Percentiles rank a stretch among this genome's conserved stretches.
phyloP scores from a whole-genome alignment of 257 asterid genomes.

The Przewalskia tangutica region DNA sequence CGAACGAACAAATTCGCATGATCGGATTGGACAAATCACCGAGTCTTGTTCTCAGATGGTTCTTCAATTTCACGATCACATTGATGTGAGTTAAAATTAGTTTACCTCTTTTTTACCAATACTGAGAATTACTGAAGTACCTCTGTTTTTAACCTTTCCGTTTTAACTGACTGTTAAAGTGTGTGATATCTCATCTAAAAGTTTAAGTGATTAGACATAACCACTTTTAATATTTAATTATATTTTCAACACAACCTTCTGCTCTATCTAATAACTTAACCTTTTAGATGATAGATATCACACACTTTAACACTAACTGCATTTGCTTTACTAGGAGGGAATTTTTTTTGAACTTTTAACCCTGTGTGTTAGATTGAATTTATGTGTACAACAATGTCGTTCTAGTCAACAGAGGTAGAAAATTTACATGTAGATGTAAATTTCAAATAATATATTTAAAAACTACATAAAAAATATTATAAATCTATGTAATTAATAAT shows the following conservation, averaged over 20 bases:
- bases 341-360: background rate
- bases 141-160: background rate
- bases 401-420: background rate
- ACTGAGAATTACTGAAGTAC: background rate
- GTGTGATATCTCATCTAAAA: too few relatives aligned
- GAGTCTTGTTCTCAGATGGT: constrained; percentile 84
- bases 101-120: background rate
- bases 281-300: too few relatives aligned
- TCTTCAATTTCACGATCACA: constrained; percentile 54
- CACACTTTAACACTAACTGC: too few relatives aligned
- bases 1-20: constrained; percentile 28
- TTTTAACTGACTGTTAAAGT: background rate
- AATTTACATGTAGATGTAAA: background rate
- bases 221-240: too few relatives aligned
- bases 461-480: too few relatives aligned
- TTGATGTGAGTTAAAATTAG: constrained; percentile 30
- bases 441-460: too few relatives aligned
- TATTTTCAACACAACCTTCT: too few relatives aligned
- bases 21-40: constrained; percentile 56
- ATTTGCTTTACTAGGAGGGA: background rate
- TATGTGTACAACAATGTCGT: background rate
- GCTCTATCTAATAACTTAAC: too few relatives aligned
- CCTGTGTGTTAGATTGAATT: background rate
- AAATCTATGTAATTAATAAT: too few relatives aligned
- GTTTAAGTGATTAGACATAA: too few relatives aligned